These are phyloP conservation scores for Cinnamomum micranthum DNA, from an alignment of 164 flowering plant species.

Conservation along the genomic window DNA sequence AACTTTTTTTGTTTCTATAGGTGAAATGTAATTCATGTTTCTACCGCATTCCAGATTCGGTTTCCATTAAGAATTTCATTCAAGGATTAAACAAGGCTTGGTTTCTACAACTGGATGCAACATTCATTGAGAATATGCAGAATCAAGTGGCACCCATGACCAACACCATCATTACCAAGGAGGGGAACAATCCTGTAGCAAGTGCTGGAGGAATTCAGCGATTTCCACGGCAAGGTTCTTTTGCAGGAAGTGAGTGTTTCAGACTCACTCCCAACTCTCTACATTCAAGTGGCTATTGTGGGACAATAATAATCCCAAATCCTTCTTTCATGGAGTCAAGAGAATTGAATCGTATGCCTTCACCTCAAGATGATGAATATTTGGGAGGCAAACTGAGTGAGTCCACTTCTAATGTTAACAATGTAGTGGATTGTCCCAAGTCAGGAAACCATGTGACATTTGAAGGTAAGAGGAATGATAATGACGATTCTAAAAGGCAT, in stretches of 20 bases:
- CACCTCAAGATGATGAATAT: background rate
- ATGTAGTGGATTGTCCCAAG: background rate
- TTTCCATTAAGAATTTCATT: slow-evolving; percentile 45
- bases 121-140: background rate
- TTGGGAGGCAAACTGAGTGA: too few relatives aligned
- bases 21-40: slow-evolving; percentile 46
- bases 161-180: background rate
- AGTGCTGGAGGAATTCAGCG: background rate
- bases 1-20: slow-evolving; percentile 22
- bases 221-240: background rate
- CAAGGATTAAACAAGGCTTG: slow-evolving; percentile 32
- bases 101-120: slow-evolving; percentile 43
- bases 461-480: background rate
- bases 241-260: slow-evolving; percentile 1
- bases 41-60: slow-evolving; percentile 49
- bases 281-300: slow-evolving; percentile 2
- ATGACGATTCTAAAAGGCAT: background rate
- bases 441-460: background rate
- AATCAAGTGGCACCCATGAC: background rate
- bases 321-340: background rate
- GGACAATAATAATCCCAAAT: background rate
- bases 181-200: background rate
- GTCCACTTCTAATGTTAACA: background rate
- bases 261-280: background rate
- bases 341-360: background rate